Evolutionary conservation across 192 early-diverging fungal genomes (phyloP).

Genomic region (Coemansia sp.): DNA sequence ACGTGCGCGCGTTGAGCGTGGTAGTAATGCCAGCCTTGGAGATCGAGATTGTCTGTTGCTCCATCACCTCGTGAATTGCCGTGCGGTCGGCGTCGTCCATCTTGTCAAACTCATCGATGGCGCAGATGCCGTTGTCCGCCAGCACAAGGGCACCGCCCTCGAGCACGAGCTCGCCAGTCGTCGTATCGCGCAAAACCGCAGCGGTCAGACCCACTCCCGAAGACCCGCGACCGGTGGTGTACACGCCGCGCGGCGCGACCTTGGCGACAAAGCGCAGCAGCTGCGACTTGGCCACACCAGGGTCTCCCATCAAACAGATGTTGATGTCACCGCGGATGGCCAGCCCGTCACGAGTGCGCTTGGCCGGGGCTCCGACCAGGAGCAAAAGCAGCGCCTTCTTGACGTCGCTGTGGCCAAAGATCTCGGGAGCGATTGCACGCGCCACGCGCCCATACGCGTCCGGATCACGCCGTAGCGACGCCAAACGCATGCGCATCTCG

Average conservation of each 20-base stretch:
- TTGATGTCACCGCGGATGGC: constrained; percentile 97
- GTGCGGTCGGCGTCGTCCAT: constrained; percentile 97
- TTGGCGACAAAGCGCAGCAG: constrained; percentile 91
- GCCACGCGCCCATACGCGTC: constrained; percentile 76
- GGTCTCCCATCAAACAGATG: constrained; percentile 97
- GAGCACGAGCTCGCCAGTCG: constrained; percentile 93
- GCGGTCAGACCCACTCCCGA: constrained; percentile 97
- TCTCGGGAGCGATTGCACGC: constrained; percentile 81
- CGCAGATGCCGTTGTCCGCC: constrained; percentile 97
- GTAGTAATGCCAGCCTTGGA: constrained; percentile 98
- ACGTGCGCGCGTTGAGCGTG: constrained; percentile 91
- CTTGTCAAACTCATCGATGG: constrained; percentile 99
- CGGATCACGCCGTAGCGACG: constrained; percentile 58
- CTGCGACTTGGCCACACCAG: constrained; percentile 97
- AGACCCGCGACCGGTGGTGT: constrained; percentile 93
- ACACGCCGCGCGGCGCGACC: constrained; percentile 92
- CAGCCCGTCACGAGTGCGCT: constrained; percentile 88
- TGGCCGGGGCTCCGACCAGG: constrained; percentile 76
- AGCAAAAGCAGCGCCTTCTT: constrained; percentile 86
- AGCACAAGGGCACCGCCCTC: constrained; percentile 97
- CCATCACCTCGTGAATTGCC: constrained; percentile 99
- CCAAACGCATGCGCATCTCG: constrained; percentile 53
- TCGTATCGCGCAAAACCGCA: constrained; percentile 87
- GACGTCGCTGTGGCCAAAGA: constrained; percentile 89
- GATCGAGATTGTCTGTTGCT: constrained; percentile 98